Evolutionary conservation across 2,329 filamentous ascomycete genomes (phyloP).

Genomic region (Colletotrichum destructivum): DNA sequence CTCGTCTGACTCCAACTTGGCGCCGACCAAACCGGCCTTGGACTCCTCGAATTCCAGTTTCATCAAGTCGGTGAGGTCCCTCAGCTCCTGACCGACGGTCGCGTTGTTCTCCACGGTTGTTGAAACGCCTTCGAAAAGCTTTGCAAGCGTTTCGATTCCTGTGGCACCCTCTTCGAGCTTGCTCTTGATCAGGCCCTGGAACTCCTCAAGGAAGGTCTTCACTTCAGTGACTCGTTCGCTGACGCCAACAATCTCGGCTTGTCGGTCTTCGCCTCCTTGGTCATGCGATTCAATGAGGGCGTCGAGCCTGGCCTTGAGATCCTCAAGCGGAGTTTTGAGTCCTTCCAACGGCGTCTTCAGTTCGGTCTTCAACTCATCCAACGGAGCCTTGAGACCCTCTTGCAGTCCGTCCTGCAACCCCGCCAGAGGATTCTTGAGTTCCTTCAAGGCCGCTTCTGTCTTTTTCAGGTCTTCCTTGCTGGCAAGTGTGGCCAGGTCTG

Average conservation of each 20-base stretch:
- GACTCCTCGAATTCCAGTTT: conserved; percentile 91
- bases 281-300: conserved; percentile 80
- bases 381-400: conserved; percentile 25
- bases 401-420: conserved; percentile 15
- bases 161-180: conserved; percentile 83
- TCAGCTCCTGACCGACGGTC: conserved; percentile 73
- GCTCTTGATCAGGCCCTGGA: conserved; percentile 82
- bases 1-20: conserved; percentile 87
- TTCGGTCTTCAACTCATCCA: conserved; percentile 22
- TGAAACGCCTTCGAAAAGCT: conserved; percentile 76
- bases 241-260: conserved; percentile 85
- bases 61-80: conserved; percentile 81
- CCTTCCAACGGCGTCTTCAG: conserved; percentile 65
- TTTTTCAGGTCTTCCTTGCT: conserved; percentile 83
- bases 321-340: conserved; percentile 74
- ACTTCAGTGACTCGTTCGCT: conserved; percentile 85
- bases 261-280: conserved; percentile 86
- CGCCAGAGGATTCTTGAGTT: conserved; percentile 32
- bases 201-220: conserved; percentile 81
- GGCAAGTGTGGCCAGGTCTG: conserved; percentile 79
- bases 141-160: conserved; percentile 80
- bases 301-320: conserved; percentile 71
- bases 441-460: conserved; percentile 75
- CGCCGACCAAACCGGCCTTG: conserved; percentile 82
- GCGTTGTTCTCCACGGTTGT: conserved; percentile 74